Base-by-base conservation (phyloP, 1,139 yeast genomes). In the Sugiyamaella sp. region DNA sequence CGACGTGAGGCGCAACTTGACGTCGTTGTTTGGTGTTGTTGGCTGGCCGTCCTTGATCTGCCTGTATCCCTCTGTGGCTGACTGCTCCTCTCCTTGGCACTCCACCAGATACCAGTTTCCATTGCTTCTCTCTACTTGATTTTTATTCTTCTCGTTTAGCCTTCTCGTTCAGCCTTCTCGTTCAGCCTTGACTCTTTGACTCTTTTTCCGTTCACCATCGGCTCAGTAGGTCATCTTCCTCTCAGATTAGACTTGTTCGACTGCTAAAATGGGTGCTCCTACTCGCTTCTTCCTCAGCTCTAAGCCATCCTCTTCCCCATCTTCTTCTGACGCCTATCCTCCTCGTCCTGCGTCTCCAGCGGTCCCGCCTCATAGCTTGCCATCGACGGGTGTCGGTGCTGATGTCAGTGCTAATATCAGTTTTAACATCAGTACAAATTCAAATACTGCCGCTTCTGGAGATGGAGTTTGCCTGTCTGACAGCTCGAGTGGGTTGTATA, bases 301-400 rank as follows among this genome's bases (percentile, higher is more conserved):
- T 6, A 58, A 55, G 25, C 62, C 62, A 4, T 59, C 55, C n/a
- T 49, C 62, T 6, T 59, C 55, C n/a, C 51, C 44, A 45, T 16
- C 24, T 19, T 9, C 47, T 47, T 33, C 37, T 32, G 29, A 24
- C 10, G 29, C 29, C 5, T 24, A 5, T 24, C 5, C 29, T 24
- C 9, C 29, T 6, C 29, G 9, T 24, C 9, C 35, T 29, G 14
- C 41, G 29, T 46, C 48, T 33, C 52, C 53, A 44, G 40, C 33
- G 12, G 33, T 45, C 21, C 41, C 32, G 14, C 48, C 48, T 45
- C 48, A 29, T 20, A 22, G 24, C 21, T n/a, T n/a, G n/a, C 48
- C 19, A 21, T 33, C 48, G 2, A 29, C 48, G 2, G 14, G 33
- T 21, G 37, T 25, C 2, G 6, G 37, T 19, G 17, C 14, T 12